Base-by-base conservation (phyloP, 495 filamentous ascomycete genomes). In the Glonium stellatum region DNA sequence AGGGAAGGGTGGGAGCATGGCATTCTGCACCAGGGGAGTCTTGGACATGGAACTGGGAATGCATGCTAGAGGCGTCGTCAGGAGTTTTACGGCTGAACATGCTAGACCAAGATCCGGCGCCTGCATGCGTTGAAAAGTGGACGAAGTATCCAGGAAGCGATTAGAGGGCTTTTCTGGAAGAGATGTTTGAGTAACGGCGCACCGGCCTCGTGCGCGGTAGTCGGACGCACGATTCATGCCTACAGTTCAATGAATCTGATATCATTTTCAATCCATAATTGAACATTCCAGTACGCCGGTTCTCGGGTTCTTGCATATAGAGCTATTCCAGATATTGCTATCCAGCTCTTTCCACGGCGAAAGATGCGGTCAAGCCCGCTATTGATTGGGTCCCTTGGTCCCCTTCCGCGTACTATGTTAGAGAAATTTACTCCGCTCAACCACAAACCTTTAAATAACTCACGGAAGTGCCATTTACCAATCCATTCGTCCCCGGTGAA, bases 281-380 rank as follows among this genome's bases (percentile, higher is more conserved):
- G 60, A 52, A 58, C 25, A 58, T 60, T 47, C 64, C 64, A 55
- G 36, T 34, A 31, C 23, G 39, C 34, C 58, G 64, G 64, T 59
- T 49, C 56, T 23, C 56, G 64, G 57, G 56, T 48, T 63, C 52
- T 59, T 62, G 55, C 63, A 62, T 67, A 59, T 59, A 61, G 54
- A 55, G 36, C 47, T 52, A 62, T 31, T n/a, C 64, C 64, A 49
- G 52, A 55, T 21, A n/a, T n/a, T 23, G 48, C 25, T 31, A 13
- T 23, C 13, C 56, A 63, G 59, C 60, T 63, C n/a, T 39, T 34
- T 31, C 52, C 23, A 15, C 25, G 25, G 15, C 15, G 12, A 31
- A 23, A 61, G 50, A 50, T 58, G 54, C 54, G 47, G 55, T 23
- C 54, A 54, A 31, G 46, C 27, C 23, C 10, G 27, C 19, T 21